Evolutionary conservation across 2,329 filamentous ascomycete species (phyloP).

Genomic region (Cordyceps militaris): DNA sequence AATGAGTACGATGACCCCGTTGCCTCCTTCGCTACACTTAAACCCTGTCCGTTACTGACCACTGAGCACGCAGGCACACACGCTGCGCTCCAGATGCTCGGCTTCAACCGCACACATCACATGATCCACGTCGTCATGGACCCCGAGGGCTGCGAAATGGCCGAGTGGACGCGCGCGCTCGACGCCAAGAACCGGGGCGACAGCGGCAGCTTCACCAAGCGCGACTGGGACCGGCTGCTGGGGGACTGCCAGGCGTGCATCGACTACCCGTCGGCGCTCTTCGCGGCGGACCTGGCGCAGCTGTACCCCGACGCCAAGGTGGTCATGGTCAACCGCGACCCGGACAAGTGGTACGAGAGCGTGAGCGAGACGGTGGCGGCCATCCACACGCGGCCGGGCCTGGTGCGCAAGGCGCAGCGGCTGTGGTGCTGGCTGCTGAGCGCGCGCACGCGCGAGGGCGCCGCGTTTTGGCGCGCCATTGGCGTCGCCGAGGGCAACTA

Average conservation of each 20-base stretch:
- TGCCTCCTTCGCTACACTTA: no score
- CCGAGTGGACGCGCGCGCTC: constrained; percentile 10
- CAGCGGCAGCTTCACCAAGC: not conserved
- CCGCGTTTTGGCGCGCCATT: constrained; percentile 7
- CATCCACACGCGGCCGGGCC: not conserved
- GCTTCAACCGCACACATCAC: constrained; percentile 16
- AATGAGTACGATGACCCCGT: not conserved
- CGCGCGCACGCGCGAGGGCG: constrained; percentile 11
- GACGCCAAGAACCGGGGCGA: constrained; percentile 9
- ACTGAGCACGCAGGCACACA: not conserved
- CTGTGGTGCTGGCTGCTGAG: constrained; percentile 16
- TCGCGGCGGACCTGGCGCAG: constrained; percentile 15
- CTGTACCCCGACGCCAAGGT: constrained; percentile 17
- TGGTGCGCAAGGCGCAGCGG: constrained; percentile 20
- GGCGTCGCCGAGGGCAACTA: constrained; percentile 14
- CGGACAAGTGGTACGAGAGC: constrained; percentile 15
- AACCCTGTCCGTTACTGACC: not conserved
- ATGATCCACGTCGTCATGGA: constrained; percentile 2
- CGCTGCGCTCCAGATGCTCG: constrained; percentile 11
- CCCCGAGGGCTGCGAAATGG: not conserved
- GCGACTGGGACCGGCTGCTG: constrained; percentile 17
- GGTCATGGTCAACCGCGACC: constrained; percentile 16
- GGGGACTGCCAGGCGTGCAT: constrained; percentile 15
- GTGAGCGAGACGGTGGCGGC: constrained; percentile 17
- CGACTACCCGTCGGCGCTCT: constrained; percentile 16